Evolutionary conservation across 2,329 filamentous ascomycete species (phyloP).

Genomic region (Arthroderma sp.): DNA sequence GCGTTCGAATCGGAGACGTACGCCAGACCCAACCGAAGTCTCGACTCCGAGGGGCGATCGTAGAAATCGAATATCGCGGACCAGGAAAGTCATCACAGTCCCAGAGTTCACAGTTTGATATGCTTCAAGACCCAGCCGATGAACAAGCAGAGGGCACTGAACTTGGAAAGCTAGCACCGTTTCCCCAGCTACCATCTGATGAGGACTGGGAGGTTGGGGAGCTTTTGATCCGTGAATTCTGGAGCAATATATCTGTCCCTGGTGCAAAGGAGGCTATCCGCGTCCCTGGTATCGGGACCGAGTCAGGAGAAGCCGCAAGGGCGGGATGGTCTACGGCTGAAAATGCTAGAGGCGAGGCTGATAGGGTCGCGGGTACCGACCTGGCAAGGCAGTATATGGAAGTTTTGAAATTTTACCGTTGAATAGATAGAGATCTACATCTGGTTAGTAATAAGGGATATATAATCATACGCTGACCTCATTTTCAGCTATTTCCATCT

Average conservation of each 20-base stretch:
- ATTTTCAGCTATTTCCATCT: no score
- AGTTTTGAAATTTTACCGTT: conserved; percentile 31
- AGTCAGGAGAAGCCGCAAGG: conserved; percentile 10
- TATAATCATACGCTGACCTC: no score
- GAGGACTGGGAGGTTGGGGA: conserved; percentile 28
- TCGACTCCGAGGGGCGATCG: conserved; percentile 28
- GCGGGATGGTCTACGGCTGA: conserved; percentile 11
- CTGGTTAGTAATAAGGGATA: no score
- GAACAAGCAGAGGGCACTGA: neutral
- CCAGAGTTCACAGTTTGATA: neutral
- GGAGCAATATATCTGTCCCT: conserved; percentile 24
- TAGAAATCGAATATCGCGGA: conserved; percentile 33
- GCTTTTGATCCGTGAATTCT: conserved; percentile 30
- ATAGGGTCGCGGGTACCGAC: conserved; percentile 24
- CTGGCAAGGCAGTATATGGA: conserved; percentile 34
- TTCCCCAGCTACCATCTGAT: conserved; percentile 12
- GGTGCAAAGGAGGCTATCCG: conserved; percentile 29
- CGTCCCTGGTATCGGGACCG: conserved; percentile 28
- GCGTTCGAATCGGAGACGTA: conserved; percentile 30
- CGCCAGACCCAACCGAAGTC: conserved; percentile 26
- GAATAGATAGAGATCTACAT: no score
- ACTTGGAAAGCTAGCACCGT: neutral
- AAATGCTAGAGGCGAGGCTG: conserved; percentile 8
- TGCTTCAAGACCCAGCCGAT: neutral
- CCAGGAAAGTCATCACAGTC: conserved; percentile 10